Base-by-base conservation (phyloP, 768 basidiomycete genomes). In the Tricholoma matsutake region DNA sequence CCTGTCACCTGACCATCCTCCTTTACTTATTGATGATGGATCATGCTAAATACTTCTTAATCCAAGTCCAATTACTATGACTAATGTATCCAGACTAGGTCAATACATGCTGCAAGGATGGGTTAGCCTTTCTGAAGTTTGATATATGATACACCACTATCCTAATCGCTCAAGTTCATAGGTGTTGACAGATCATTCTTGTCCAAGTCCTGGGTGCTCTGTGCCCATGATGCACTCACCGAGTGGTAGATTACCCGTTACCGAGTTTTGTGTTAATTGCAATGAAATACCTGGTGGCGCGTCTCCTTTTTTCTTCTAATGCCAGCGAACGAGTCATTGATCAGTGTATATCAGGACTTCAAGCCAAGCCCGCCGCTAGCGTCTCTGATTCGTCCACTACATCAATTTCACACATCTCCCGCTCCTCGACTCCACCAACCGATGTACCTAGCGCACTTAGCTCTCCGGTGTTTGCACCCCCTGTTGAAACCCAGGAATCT, bases 141-240 rank as follows among this genome's bases (percentile, higher is more conserved):
- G 14, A 22, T 10, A 11, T 32, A 35, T 7, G n/a, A n/a, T n/a
- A n/a, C n/a, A n/a, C n/a, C 31, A 35, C n/a, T n/a, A 6, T 6
- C 41, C 28, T 52, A 56, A 43, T 60, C 34, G 58, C 20, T 6
- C 52, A 45, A 6, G 31, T 49, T 45, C 29, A 6, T 60, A 89
- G 85, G 79, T 87, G 28, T 72, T 92, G 57, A 92, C 90, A 14
- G 85, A 92, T 68, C 74, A 74, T 29, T 76, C 81, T 29, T 94
- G 92, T 74, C 73, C 81, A 22, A 82, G 75, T 25, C 69, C 74
- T 16, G 75, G 75, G 20, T 92, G 90, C 69, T 74, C 75, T 53
- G 79, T 87, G n/a, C 92, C 91, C 7, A 72, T 92, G n/a, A 73
- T 94, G 78, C 83, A 86, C 64, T 89, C 92, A 22, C 91, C 90